Evolutionary conservation across 345 rosid genomes (phyloP).

Genomic region (Hypericum perforatum): DNA sequence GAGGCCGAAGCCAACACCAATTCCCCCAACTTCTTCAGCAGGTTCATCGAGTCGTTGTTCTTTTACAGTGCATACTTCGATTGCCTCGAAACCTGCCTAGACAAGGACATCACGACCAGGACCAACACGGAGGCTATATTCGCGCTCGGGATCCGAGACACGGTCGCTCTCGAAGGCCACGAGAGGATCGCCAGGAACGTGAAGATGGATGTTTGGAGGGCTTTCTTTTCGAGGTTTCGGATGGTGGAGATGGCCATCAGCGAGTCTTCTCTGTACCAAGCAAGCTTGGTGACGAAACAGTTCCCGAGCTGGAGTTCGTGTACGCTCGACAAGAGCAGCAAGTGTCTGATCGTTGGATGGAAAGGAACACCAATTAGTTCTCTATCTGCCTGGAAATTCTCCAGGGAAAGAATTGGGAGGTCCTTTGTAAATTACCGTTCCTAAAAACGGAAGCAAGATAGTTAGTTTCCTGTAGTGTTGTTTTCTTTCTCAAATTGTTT

Average conservation of each 20-base stretch:
- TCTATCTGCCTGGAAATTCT: background rate
- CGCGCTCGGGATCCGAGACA: background rate
- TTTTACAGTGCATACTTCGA: background rate
- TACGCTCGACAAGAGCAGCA: background rate
- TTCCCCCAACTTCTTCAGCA: background rate
- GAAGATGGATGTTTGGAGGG: conserved; percentile 3
- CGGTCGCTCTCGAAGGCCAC: background rate
- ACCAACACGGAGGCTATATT: background rate
- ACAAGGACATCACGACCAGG: background rate
- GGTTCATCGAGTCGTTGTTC: conserved; percentile 2
- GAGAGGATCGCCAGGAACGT: background rate
- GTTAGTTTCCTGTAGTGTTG: no score
- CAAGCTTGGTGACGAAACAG: background rate
- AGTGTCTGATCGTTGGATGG: background rate
- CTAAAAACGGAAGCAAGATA: no score
- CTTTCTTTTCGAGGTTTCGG: background rate
- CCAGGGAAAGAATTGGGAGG: background rate
- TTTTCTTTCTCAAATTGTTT: no score
- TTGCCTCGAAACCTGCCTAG: background rate
- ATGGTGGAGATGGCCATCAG: background rate
- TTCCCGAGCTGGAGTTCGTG: background rate
- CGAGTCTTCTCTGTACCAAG: background rate
- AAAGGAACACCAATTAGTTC: background rate
- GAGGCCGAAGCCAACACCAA: background rate
- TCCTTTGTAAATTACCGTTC: no score